Conservation (phyloP, 805 yeast species). For the Osmozyma mogii region DNA sequence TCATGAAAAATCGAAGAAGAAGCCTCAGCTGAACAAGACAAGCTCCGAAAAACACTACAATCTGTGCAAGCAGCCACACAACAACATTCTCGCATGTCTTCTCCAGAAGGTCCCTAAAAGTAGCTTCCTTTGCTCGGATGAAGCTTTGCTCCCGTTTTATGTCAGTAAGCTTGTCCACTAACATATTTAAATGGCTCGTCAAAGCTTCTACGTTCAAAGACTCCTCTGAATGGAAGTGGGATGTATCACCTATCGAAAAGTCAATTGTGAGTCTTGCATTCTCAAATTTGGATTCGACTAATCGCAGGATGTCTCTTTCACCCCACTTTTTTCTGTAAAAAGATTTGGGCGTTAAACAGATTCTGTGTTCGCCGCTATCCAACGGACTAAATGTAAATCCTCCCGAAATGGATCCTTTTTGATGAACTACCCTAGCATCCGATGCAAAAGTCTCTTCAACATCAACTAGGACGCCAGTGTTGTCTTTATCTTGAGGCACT, state of each 20-base stretch:
- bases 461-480: conserved; percentile 31
- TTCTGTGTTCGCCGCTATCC: conserved; percentile 19
- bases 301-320: conserved; percentile 6
- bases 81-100: conserved; percentile 16
- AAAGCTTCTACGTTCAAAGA: background rate
- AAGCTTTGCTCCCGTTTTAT: conserved; percentile 2
- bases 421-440: conserved; percentile 18
- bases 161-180: conserved; percentile 2
- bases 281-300: conserved; percentile 16
- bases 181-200: background rate
- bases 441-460: conserved; percentile 32
- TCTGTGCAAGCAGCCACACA: conserved; percentile 16
- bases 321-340: conserved; percentile 14
- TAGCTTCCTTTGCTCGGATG: conserved; percentile 17
- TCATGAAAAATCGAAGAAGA: conserved; percentile 12
- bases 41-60: conserved; percentile 9
- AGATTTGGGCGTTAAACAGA: conserved; percentile 20
- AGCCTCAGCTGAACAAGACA: conserved; percentile 17
- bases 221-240: no score
- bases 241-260: conserved; percentile 15
- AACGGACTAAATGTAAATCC: conserved; percentile 21
- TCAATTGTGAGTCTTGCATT: conserved; percentile 14
- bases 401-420: conserved; percentile 16
- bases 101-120: conserved; percentile 19
- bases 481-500: conserved; percentile 19